These are phyloP conservation scores for Phytophthora rubi DNA, from an alignment of 352 stramenopile species.

Conservation along the genomic window DNA sequence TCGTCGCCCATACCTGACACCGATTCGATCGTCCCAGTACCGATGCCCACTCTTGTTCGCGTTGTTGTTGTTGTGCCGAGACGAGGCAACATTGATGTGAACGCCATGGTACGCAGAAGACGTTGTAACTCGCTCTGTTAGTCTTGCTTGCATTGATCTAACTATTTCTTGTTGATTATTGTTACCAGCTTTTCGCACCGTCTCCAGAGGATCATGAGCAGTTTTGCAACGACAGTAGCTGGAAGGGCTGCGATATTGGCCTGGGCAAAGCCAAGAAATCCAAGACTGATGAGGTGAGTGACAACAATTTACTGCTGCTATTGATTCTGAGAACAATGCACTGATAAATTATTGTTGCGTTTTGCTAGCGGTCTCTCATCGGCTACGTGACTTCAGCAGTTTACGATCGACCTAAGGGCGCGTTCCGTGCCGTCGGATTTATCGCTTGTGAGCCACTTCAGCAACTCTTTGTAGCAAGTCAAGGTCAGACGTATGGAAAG, in stretches of 20 bases:
- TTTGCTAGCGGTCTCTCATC: constrained; percentile 47
- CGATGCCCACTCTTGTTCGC: constrained; percentile 74
- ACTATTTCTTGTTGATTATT: constrained; percentile 1
- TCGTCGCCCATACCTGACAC: neutral
- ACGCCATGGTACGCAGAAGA: constrained; percentile 61
- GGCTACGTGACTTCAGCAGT: constrained; percentile 78
- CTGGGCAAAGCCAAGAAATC: constrained; percentile 7
- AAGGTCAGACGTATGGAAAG: constrained; percentile 8
- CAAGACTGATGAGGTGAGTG: constrained; percentile 31
- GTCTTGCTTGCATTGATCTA: constrained; percentile 4
- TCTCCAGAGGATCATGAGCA: constrained; percentile 32
- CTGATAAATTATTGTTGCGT: constrained; percentile 6
- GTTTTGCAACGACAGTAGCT: constrained; percentile 41
- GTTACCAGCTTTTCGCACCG: constrained; percentile 43
- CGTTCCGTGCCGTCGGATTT: constrained; percentile 69
- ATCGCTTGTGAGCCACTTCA: constrained; percentile 71
- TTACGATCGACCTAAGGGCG: constrained; percentile 78
- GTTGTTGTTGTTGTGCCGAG: constrained; percentile 60
- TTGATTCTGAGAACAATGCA: neutral
- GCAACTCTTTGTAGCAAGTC: constrained; percentile 51
- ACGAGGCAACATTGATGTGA: constrained; percentile 61
- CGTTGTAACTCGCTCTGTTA: neutral
- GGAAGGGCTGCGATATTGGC: constrained; percentile 39
- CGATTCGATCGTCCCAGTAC: constrained; percentile 48
- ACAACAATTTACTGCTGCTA: neutral